Conservation (phyloP, 495 filamentous ascomycete genomes). For the Talaromyces wortmannii region DNA sequence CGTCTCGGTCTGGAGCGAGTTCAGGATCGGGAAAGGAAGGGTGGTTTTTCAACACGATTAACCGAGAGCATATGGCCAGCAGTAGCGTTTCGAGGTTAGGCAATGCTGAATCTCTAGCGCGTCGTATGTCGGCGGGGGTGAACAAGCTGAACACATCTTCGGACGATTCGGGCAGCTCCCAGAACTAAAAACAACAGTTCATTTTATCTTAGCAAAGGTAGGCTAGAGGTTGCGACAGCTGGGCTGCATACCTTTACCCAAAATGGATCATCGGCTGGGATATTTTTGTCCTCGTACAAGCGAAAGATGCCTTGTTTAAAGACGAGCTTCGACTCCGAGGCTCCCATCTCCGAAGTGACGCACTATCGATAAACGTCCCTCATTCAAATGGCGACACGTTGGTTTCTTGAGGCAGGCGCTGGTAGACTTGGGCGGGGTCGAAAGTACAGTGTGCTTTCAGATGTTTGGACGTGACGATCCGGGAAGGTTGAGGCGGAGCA, state of each 20-base stretch:
- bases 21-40: constrained; percentile 86
- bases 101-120: constrained; percentile 78
- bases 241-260: constrained; percentile 75
- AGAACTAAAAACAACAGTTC: constrained; percentile 56
- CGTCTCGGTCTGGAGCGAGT: constrained; percentile 81
- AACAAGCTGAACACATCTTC: constrained; percentile 98
- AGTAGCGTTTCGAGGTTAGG: constrained; percentile 91
- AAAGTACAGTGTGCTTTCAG: no score
- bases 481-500: not conserved
- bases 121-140: constrained; percentile 85
- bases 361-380: not conserved
- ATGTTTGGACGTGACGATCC: not conserved
- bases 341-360: constrained; percentile 61
- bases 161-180: constrained; percentile 92
- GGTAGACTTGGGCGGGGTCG: no score
- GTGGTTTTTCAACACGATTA: constrained; percentile 77
- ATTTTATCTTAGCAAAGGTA: not conserved
- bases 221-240: constrained; percentile 3
- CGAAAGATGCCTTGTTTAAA: constrained; percentile 99
- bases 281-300: constrained; percentile 83
- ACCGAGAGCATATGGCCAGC: constrained; percentile 69
- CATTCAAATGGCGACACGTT: not conserved
- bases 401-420: not conserved
- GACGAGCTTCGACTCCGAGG: constrained; percentile 97
- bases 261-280: constrained; percentile 83